Conservation (phyloP, 139 green algal genomes). For the Gonium pectorale region DNA sequence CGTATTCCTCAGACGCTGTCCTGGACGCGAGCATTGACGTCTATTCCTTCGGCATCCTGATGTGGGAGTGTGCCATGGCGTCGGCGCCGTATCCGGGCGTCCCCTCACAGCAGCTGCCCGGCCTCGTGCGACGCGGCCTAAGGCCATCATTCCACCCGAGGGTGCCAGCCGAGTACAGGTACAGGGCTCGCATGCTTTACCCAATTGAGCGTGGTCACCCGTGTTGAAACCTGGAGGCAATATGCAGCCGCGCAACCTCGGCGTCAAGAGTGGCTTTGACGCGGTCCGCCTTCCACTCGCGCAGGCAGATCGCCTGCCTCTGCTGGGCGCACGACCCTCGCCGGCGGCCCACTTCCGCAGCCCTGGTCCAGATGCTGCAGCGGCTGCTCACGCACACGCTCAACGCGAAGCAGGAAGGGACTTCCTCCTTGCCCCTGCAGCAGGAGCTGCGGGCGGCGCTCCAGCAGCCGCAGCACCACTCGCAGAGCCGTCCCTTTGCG, state of each 20-base stretch:
- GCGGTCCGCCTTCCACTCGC: no score
- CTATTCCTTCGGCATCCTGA: slow-evolving; percentile 51
- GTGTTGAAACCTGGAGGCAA: no score
- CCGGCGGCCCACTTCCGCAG: slow-evolving; percentile 1
- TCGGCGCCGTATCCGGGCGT: slow-evolving; percentile 16
- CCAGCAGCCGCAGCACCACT: no score
- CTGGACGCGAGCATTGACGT: slow-evolving; percentile 39
- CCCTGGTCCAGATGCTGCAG: slow-evolving; percentile 26
- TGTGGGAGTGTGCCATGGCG: slow-evolving; percentile 46
- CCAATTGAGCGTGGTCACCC: no score
- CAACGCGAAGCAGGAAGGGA: no score
- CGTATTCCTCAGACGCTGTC: not conserved
- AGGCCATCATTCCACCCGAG: slow-evolving; percentile 25
- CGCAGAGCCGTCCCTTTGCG: no score
- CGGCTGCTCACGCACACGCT: not conserved
- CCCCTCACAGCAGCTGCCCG: slow-evolving; percentile 4
- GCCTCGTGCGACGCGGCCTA: slow-evolving; percentile 8
- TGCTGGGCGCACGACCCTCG: slow-evolving; percentile 35
- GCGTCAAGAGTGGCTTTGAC: no score
- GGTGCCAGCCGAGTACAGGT: slow-evolving; percentile 6
- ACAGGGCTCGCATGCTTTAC: no score
- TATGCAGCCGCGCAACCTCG: no score
- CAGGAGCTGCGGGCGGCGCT: no score
- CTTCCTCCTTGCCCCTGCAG: not conserved
- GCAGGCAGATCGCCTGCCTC: not conserved